Base-by-base conservation (phyloP, 2,329 filamentous ascomycete genomes). In the Torrubiella hemipterigena region DNA sequence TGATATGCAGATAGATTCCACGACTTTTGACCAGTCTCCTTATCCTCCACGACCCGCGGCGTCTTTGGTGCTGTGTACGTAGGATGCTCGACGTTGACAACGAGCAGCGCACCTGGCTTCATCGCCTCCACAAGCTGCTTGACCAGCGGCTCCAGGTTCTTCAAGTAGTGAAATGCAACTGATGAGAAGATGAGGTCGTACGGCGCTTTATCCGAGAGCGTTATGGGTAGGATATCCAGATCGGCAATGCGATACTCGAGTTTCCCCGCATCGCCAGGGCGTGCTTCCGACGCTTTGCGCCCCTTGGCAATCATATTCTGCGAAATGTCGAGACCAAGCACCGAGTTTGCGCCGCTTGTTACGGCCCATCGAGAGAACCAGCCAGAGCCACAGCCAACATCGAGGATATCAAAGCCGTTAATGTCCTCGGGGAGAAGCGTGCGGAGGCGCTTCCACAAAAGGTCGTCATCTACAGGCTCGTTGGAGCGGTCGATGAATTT, bases 61-160 rank as follows among this genome's bases (percentile, higher is more conserved):
- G 45, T 48, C 6, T 42, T 47, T 25, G 60, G 60, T 6, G 59
- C 55, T n/a, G 60, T 63, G 36, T 50, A 55, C 29, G 66, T 53
- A 1, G 63, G 62, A 35, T 67, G 63, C 41, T 67, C 63, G 24
- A 65, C 52, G 1, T 60, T 60, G 40, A 65, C 66, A 7, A 64
- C 55, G 16, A 63, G 44, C 6, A 39, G 38, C 4, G 55, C 55
- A 6, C 50, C 50, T 4, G 52, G 48, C 27, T 45, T 47, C 17
- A 63, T 44, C 17, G 46, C 42, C 12, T 40, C 30, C 21, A 48
- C 42, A 8, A 61, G 45, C 35, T 54, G 40, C 4, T 29, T 29
- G 14, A 59, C 42, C 8, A 63, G 42, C 14, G 38, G 31, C 6
- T 33, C 33, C 6, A 62, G 40, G 35, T 54, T 45, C 21, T 41